Conservation (phyloP, 1,284 basidiomycete species). For the Retiboletus flavoniger region DNA sequence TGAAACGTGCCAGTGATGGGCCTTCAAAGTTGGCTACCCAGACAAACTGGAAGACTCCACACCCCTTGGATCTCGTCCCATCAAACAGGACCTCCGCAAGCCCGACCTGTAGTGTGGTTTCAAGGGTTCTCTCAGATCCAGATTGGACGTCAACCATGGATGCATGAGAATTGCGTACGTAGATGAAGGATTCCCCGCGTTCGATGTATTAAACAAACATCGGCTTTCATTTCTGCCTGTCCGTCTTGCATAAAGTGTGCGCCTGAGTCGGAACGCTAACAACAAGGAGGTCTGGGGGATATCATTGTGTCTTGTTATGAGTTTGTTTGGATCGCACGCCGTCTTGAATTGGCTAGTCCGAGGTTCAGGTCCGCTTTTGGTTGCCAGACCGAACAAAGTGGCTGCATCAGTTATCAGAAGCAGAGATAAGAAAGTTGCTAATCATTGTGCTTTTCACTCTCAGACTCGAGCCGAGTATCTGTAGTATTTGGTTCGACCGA, state of each 20-base stretch:
- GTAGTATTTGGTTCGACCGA: no score
- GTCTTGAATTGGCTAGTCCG: constrained; percentile 29
- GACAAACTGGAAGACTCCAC: constrained; percentile 76
- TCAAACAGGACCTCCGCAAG: constrained; percentile 93
- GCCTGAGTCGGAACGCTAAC: constrained; percentile 17
- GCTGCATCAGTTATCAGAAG: no score
- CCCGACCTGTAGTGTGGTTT: constrained; percentile 94
- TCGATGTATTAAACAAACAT: constrained; percentile 82
- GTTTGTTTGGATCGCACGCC: constrained; percentile 49
- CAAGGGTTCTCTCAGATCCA: constrained; percentile 95
- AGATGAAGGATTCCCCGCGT: constrained; percentile 76
- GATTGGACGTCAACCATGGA: no score
- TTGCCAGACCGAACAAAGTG: constrained; percentile 37
- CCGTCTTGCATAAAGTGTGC: constrained; percentile 31
- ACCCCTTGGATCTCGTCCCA: constrained; percentile 86
- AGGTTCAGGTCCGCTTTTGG: constrained; percentile 42
- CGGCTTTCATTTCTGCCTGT: constrained; percentile 31
- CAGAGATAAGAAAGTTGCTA: constrained; percentile 41
- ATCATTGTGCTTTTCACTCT: constrained; percentile 30
- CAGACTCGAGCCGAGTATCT: no score
- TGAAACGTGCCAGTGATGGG: constrained; percentile 71
- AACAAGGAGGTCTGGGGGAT: constrained; percentile 18
- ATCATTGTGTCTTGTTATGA: constrained; percentile 17
- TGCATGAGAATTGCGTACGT: constrained; percentile 82
- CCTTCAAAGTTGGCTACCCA: no score